Percentiles rank a stretch among this genome's conserved stretches.
Conservation (phyloP, 2,329 filamentous ascomycete species). For the Diaporthe aspalathi region DNA sequence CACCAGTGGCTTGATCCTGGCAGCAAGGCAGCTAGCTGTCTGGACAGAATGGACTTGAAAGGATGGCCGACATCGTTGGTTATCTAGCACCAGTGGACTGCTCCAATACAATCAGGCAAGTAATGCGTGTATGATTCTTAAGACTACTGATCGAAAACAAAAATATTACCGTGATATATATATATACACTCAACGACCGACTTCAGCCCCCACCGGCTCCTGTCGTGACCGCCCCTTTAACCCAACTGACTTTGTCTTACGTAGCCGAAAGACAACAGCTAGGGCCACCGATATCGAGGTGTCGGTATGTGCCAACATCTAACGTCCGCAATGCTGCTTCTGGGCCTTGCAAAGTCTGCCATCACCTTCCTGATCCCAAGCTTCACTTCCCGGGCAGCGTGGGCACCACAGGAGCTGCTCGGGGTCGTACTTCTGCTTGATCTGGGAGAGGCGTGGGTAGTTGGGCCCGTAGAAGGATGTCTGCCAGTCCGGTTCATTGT, state of each 20-base stretch:
- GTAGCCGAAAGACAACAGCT: background rate
- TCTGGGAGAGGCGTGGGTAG: background rate
- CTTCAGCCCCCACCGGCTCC: background rate
- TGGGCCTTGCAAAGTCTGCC: background rate
- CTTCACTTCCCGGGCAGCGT: background rate
- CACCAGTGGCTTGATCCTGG: background rate
- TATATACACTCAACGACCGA: background rate
- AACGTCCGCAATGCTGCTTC: background rate
- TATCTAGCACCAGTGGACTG: background rate
- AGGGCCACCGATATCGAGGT: no score
- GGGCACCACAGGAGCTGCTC: slow-evolving; percentile 8
- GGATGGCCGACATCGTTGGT: background rate
- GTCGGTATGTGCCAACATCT: background rate
- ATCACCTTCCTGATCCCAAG: background rate
- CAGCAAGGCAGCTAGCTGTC: background rate
- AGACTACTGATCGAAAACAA: background rate
- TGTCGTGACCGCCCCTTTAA: background rate
- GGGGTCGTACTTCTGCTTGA: background rate
- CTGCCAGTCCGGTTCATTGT: background rate
- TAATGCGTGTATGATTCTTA: background rate
- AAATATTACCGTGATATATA: background rate
- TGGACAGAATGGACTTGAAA: background rate
- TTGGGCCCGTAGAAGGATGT: background rate
- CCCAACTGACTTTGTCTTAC: no score
- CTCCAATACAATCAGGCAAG: background rate